Evolutionary conservation across 2,329 filamentous ascomycete species (phyloP), one percentile per base, ranked within the genome.

Genomic region (Metarhizium guizhouense): DNA sequence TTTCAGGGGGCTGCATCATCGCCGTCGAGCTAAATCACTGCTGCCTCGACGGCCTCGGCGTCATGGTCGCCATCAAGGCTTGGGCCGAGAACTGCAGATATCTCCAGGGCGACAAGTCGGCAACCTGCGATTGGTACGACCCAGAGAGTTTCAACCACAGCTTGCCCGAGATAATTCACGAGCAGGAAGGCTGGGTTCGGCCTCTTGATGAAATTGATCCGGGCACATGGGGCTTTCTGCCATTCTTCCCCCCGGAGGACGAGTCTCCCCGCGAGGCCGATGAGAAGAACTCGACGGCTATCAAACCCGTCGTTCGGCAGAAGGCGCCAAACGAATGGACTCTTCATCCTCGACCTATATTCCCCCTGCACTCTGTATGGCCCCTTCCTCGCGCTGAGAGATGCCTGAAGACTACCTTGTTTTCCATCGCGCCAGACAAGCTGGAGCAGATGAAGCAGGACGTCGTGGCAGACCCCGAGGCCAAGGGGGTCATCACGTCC

Each of bases 51-150:
- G 67, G 64, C 16, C 54, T 65, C 7, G 68, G 67, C 3, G 65
- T 61, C 48, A 63, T 69, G 45, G 56, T 62, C 0, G 61, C 64
- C 3, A 56, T 69, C 29, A 64, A 60, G 32, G 66, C 61, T 1
- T 69, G 66, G 67, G 65, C 68, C 2, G 68, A 68, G 50, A 61
- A 63, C 50, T 68, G 65, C n/a, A 54, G 64, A 48, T 66, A 57
- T 54, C 18, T 68, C 3, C 61, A 65, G n/a, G 64, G 59, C 6
- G 64, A 66, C 29, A 18, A 48, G 14, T 56, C 62, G 6, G 64
- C 64, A 1, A 61, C 57, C 0, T 68, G 63, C 53, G 57, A 60
- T 20, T 68, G 66, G 66, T 56, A 58, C 36, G 59, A 66, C 8
- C 62, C 64, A 0, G 66, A 68, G 45, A 69, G 66, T 48, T 65